These are phyloP conservation scores for Cryphonectria japonica DNA, from an alignment of 2,329 filamentous ascomycete genomes.

Conservation along the genomic window DNA sequence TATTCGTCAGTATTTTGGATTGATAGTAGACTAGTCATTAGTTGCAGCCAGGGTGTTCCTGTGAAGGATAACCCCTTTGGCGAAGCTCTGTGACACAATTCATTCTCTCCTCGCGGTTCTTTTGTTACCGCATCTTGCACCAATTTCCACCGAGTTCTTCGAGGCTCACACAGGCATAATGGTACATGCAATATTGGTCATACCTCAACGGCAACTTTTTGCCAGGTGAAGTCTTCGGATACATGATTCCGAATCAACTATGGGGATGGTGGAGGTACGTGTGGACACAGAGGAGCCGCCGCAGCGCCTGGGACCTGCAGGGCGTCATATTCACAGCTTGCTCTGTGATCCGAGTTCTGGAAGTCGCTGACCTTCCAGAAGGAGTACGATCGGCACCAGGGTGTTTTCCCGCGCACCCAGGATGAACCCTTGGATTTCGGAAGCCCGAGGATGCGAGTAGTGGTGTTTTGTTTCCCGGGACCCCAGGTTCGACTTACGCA, in stretches of 20 bases:
- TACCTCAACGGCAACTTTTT: not conserved
- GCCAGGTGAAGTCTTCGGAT: not conserved
- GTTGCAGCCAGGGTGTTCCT: not conserved
- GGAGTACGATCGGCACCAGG: not conserved
- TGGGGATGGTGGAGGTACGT: not conserved
- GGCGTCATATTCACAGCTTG: not conserved
- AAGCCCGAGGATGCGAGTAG: not conserved
- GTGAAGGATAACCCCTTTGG: not conserved
- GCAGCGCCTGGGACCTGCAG: not conserved
- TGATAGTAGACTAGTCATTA: not conserved
- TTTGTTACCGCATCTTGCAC: not conserved
- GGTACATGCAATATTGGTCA: not conserved
- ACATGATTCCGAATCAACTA: not conserved
- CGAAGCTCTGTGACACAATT: not conserved
- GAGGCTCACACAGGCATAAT: not conserved
- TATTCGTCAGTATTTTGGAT: not conserved
- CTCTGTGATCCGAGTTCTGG: not conserved
- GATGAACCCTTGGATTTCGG: not conserved
- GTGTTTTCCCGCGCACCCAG: not conserved
- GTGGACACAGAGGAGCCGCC: not conserved
- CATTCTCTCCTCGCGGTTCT: not conserved
- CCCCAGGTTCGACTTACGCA: not conserved
- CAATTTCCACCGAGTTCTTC: not conserved
- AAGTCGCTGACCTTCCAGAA: slow-evolving; percentile 15
- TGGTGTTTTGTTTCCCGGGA: not conserved